A percentile compares a stretch with the other conserved stretches of the same genome.
These are phyloP conservation scores for Microdochium paspali DNA, from an alignment of 2,329 filamentous ascomycete genomes.

Conservation along the genomic window DNA sequence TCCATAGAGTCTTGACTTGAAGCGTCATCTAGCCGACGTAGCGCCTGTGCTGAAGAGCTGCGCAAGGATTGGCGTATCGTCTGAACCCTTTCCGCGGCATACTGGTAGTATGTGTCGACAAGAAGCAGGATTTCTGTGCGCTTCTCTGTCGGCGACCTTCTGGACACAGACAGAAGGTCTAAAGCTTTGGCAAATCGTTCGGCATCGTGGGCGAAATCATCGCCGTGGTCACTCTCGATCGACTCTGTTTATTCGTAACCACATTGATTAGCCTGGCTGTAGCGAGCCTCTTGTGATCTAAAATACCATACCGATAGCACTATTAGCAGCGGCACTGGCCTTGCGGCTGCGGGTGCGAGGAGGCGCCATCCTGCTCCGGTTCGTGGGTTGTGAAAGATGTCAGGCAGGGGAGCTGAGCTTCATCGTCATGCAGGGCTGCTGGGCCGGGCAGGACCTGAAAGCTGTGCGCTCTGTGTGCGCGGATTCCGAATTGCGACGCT, in stretches of 20 bases:
- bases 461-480: neutral
- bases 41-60: slow-evolving; percentile 19
- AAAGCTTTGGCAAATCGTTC: slow-evolving; percentile 78
- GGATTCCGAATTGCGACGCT: no score
- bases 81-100: slow-evolving; percentile 36
- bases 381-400: neutral
- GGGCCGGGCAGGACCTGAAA: neutral
- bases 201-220: slow-evolving; percentile 52
- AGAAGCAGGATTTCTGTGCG: slow-evolving; percentile 61
- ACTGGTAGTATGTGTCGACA: slow-evolving; percentile 53
- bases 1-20: slow-evolving; percentile 41
- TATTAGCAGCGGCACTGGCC: neutral
- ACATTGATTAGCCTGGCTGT: slow-evolving; percentile 18
- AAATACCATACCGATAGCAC: neutral
- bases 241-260: slow-evolving; percentile 16
- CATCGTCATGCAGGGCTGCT: neutral
- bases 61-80: slow-evolving; percentile 30
- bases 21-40: slow-evolving; percentile 16
- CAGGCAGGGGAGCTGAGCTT: neutral
- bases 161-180: slow-evolving; percentile 58
- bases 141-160: slow-evolving; percentile 40
- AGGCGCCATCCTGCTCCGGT: neutral
- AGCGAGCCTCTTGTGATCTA: slow-evolving; percentile 6
- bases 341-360: neutral
- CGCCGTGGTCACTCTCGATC: slow-evolving; percentile 8